Evolutionary conservation across 1,284 basidiomycete species (phyloP), one percentile per base, ranked within the genome.

Genomic region (Pseudozyma sp.): DNA sequence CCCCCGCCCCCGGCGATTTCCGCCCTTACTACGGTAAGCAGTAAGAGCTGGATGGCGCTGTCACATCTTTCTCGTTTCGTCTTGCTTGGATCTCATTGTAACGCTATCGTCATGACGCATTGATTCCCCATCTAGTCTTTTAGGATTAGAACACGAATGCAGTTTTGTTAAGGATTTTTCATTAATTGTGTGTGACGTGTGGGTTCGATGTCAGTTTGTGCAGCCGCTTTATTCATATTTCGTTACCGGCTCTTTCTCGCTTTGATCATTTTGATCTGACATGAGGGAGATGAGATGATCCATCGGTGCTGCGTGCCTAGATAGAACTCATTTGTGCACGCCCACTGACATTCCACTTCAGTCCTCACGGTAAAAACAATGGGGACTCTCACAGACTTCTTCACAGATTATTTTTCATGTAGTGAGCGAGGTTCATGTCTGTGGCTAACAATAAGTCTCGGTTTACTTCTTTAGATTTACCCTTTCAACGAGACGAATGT

Each of bases 1-100:
- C 45, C 3, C 70, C 70, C 3, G n/a, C 58, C 9, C 70, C 70
- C 11, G 43, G 34, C 3, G 52, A 48, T 14, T 73, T 69, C 57
- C 56, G 64, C 35, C 65, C 65, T 39, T 73, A 73, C 65, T n/a
- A 62, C 36, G 7, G 12, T 36, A 42, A 38, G 25, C 19, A 12
- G 36, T 8, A 31, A 34, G 31, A 48, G 21, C 18, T 52, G 14
- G 44, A 39, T 5, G 11, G n/a, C 2, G 40, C 18, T 3, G 18
- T 47, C 35, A 18, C 12, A 19, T 18, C 4, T 21, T 52, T n/a
- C n/a, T n/a, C 12, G 35, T n/a, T 50, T 25, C 47, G 14, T 43
- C 51, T 61, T 31, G 25, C 25, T 31, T 31, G 25, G 25, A 31
- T 31, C 25, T 31, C 6, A 31, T 43, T 52, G 19, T 55, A 45